Evolutionary conservation across 805 yeast species (phyloP), one percentile per base, ranked within the genome.

Genomic region (Priceomyces medius): DNA sequence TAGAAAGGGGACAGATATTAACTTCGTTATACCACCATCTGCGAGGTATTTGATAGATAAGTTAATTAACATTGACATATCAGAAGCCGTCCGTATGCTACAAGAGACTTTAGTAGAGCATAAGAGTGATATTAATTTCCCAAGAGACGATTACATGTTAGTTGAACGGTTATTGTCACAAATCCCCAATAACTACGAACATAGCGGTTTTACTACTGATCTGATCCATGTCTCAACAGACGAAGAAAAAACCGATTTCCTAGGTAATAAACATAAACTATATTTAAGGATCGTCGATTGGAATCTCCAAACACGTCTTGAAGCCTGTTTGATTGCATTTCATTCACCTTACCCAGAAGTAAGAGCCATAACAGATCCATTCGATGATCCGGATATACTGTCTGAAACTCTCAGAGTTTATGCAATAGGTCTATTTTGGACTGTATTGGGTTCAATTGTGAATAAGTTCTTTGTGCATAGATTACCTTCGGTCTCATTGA

Each of bases 311-410:
- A 56, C 58, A 7, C 50, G 60, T 38, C 38, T 64, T 13, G 74
- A 69, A 44, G 74, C 74, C 1, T 59, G 64, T 1, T 50, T 69
- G 38, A 58, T 69, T 31, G 64, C 61, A 17, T 68, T 45, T 47
- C 68, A 65, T 53, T 67, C 73, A 0, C 73, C 74, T 2, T 68
- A 68, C 43, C 68, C 72, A 2, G 74, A 67, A 43, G 58, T 66
- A 4, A 49, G 73, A 46, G 58, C 72, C 2, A 64, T 67, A 16
- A 63, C 69, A 1, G 71, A 66, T 35, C 70, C 71, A 3, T 62
- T 45, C 41, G 73, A 67, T 42, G 72, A 67, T 42, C 59, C 63
- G 1, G 42, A 46, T 1, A 44, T 60, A 12, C 63, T 64, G 2
- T 56, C 49, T 4, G 73, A 67, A 29, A 66, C 72, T 0, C 52